Conservation (phyloP, 2,329 filamentous ascomycete species). For the Colletotrichum salicis region DNA sequence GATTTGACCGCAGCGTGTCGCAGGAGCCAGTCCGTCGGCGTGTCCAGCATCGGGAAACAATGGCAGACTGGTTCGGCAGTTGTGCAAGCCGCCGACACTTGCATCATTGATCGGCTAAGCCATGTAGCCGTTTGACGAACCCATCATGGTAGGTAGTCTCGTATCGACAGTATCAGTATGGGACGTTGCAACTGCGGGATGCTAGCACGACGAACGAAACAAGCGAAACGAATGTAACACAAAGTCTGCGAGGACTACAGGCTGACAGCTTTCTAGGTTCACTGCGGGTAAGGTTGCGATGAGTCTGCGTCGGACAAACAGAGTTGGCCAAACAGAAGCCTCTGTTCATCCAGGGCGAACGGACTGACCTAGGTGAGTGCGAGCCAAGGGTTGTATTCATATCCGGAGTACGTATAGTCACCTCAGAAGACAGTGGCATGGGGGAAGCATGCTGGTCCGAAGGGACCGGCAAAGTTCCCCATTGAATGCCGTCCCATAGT, state of each 20-base stretch:
- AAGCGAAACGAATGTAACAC: background rate
- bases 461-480: background rate
- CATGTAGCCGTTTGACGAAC: conserved; percentile 22
- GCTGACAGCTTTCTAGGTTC: background rate
- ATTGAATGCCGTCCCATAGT: background rate
- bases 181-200: background rate
- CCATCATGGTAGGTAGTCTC: background rate
- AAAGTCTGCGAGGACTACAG: background rate
- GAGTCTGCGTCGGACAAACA: conserved; percentile 16
- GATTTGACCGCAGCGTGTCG: conserved; percentile 24
- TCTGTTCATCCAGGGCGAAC: background rate
- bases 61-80: conserved; percentile 22
- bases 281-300: background rate
- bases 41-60: conserved; percentile 16
- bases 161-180: background rate
- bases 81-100: conserved; percentile 21
- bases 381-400: background rate
- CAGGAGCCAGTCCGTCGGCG: conserved; percentile 21
- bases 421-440: too few species aligned
- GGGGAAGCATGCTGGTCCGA: background rate
- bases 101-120: conserved; percentile 21
- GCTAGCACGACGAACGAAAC: background rate
- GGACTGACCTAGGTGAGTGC: background rate
- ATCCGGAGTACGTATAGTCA: background rate
- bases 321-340: conserved; percentile 5